Evolutionary conservation across 2,329 filamentous ascomycete genomes (phyloP).

Genomic region (Fusarium graminum): DNA sequence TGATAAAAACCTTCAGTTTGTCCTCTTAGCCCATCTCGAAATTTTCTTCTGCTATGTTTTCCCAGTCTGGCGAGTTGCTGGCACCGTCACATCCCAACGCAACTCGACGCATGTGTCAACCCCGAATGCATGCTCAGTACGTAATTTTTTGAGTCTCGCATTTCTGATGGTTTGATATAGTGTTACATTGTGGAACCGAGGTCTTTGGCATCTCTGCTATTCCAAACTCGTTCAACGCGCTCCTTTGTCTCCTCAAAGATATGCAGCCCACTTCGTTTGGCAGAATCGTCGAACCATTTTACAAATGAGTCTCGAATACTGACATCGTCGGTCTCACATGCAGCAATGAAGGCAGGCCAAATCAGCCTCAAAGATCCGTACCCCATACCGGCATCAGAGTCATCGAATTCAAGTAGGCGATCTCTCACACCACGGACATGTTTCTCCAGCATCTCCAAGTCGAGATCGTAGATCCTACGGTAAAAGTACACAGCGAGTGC

Average conservation of each 20-base stretch:
- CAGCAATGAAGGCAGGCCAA: constrained; percentile 38
- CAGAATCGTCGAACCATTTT: constrained; percentile 27
- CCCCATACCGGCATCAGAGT: constrained; percentile 20
- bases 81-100: too few relatives aligned
- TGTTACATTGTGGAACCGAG: neutral
- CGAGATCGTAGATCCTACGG: constrained; percentile 31
- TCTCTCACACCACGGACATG: constrained; percentile 31
- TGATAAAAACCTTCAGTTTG: too few relatives aligned
- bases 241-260: constrained; percentile 34
- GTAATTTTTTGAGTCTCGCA: too few relatives aligned
- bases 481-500: constrained; percentile 37
- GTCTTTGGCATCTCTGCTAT: neutral
- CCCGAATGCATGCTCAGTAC: too few relatives aligned
- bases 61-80: too few relatives aligned
- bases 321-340: constrained; percentile 21
- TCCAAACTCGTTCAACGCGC: constrained; percentile 23
- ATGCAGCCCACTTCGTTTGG: constrained; percentile 15
- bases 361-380: constrained; percentile 34
- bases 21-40: too few relatives aligned
- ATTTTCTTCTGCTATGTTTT: too few relatives aligned
- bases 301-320: constrained; percentile 8
- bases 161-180: neutral
- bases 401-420: constrained; percentile 32
- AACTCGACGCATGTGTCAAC: too few relatives aligned
- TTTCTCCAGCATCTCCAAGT: constrained; percentile 24